Conservation (phyloP, 2,329 filamentous ascomycete genomes). For the Xylariaceae sp. region DNA sequence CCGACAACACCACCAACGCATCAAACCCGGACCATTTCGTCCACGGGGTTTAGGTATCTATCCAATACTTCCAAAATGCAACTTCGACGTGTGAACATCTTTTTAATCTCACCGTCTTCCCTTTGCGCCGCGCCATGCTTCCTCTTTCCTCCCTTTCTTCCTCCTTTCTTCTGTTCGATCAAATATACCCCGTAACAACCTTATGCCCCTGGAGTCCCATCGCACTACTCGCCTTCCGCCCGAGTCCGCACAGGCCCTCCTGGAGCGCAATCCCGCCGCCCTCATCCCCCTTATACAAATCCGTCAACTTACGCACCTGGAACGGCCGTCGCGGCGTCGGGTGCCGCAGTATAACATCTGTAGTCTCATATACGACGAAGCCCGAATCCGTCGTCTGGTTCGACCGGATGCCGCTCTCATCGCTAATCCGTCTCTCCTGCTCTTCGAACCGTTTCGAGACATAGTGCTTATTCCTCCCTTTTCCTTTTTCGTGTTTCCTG, state of each 20-base stretch:
- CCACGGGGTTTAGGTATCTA: too few relatives aligned
- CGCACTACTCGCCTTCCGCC: conserved; percentile 15
- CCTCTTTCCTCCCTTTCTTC: too few relatives aligned
- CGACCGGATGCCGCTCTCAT: conserved; percentile 21
- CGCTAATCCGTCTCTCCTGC: not conserved
- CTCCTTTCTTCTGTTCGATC: not conserved
- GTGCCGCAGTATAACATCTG: conserved; percentile 27
- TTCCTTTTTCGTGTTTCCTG: conserved; percentile 15
- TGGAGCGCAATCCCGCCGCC: conserved; percentile 11
- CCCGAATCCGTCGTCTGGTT: conserved; percentile 31
- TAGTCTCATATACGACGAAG: conserved; percentile 30
- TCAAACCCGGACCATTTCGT: too few relatives aligned
- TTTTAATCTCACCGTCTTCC: too few relatives aligned
- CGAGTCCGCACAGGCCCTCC: conserved; percentile 5
- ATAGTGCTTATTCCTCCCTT: conserved; percentile 14
- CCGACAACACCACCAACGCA: too few relatives aligned
- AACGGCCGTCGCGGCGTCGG: conserved; percentile 30
- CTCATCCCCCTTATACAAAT: conserved; percentile 30
- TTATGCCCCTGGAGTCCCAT: conserved; percentile 3
- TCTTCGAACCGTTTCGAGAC: not conserved
- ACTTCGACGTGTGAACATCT: too few relatives aligned
- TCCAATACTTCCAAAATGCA: too few relatives aligned
- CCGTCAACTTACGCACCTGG: conserved; percentile 31
- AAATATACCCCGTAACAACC: not conserved
- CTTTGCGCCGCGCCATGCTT: too few relatives aligned